Evolutionary conservation across 176 grass and related monocot genomes (phyloP), one percentile per base, ranked within the genome.

Genomic region (Aegilops tauschii): DNA sequence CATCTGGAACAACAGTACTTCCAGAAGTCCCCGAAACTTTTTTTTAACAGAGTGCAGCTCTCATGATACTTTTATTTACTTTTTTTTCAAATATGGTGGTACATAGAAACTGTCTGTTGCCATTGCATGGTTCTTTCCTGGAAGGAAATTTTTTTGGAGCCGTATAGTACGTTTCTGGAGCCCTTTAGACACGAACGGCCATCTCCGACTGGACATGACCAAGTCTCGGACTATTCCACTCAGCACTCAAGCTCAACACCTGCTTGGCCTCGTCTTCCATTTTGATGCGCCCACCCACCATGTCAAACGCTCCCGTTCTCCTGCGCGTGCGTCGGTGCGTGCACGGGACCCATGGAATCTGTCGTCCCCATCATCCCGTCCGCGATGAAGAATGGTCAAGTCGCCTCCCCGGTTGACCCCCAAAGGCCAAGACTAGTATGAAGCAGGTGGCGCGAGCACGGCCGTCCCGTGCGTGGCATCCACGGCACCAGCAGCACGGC

Each of bases 381-480:
- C 71, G 1, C 70, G 83, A 50, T 83, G 88, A 77, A 18, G 71
- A 47, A 82, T 56, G 40, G 88, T 85, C 88, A 61, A 50, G 49
- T 25, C 61, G 11, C 32, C 14, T n/a, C 40, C 4, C 52, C 7
- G 52, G 35, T 1, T 36, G 35, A 36, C 35, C 35, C 35, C 35
- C 35, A 36, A 6, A 36, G 35, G 35, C 35, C 0, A 36, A 36
- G 35, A 81, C 61, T 3, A 34, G 30, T 32, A 47, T 2, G 31
- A 3, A 31, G 2, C 52, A 56, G 17, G 17, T 56, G 52, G 52
- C 52, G 8, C 52, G 2, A 6, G 76, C 34, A 45, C 12, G 32
- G 4, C 34, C 80, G 8, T 61, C 80, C 40, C 40, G 40, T 42
- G 40, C 36, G 39, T 84, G 65, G 74, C 52, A 2, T 71, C 63